phyloP scores from a whole-genome alignment of 2,329 filamentous ascomycete genomes.

The Pestalotiopsis sp. region DNA sequence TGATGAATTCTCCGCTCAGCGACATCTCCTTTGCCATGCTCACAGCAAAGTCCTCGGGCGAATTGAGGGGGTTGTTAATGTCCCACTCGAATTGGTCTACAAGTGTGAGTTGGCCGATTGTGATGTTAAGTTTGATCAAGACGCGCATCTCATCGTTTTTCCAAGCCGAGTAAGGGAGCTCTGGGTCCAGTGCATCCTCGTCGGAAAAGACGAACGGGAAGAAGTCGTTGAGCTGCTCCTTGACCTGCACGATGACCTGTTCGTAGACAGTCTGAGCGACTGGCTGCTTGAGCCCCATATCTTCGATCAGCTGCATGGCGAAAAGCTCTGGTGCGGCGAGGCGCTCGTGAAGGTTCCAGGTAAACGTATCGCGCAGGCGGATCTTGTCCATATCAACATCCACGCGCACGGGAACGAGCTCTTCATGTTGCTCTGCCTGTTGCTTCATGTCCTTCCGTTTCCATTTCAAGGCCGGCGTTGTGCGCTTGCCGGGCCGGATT shows the following conservation, averaged over 20 bases:
- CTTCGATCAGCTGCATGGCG: constrained; percentile 86
- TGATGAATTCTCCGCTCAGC: constrained; percentile 92
- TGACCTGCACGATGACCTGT: constrained; percentile 69
- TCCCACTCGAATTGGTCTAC: constrained; percentile 99
- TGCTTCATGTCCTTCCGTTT: constrained; percentile 78
- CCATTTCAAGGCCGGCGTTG: constrained; percentile 73
- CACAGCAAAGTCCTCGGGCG: constrained; percentile 89
- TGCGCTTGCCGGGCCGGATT: constrained; percentile 75
- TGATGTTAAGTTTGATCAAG: constrained; percentile 94
- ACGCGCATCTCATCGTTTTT: constrained; percentile 99
- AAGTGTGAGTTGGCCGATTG: constrained; percentile 90
- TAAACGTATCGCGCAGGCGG: constrained; percentile 94
- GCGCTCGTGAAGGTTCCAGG: constrained; percentile 96
- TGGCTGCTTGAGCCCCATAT: constrained; percentile 79
- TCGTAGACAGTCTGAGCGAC: constrained; percentile 66
- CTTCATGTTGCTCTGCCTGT: constrained; percentile 89
- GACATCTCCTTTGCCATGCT: constrained; percentile 90
- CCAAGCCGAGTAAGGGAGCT: constrained; percentile 88
- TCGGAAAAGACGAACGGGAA: constrained; percentile 90
- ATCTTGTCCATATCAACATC: constrained; percentile 97
- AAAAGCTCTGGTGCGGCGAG: constrained; percentile 80
- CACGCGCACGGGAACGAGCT: constrained; percentile 86
- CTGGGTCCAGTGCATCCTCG: constrained; percentile 87
- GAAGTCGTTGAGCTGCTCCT: constrained; percentile 89
- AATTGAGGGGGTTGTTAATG: constrained; percentile 92